These are phyloP conservation scores for Eremochloa ophiuroides DNA, from an alignment of 176 grass and related monocot species.

Conservation along the genomic window DNA sequence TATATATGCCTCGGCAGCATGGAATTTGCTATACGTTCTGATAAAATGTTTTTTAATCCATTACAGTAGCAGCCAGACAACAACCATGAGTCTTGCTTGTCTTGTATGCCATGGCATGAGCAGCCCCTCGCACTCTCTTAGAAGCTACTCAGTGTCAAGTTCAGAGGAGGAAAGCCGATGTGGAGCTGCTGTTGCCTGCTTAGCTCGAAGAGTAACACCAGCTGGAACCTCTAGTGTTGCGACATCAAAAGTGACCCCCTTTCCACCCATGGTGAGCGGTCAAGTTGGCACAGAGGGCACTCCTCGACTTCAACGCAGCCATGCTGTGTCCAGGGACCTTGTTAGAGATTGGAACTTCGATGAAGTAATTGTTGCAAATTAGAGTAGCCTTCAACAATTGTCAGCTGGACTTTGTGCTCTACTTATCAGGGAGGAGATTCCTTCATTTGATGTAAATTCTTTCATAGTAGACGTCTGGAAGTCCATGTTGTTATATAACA, in stretches of 20 bases:
- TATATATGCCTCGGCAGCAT: neutral
- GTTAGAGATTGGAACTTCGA: constrained; percentile 98
- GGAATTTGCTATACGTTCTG: neutral
- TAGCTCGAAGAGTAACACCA: constrained; percentile 44
- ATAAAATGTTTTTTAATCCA: neutral
- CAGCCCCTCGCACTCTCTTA: constrained; percentile 75
- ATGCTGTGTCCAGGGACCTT: constrained; percentile 76
- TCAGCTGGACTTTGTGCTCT: constrained; percentile 4
- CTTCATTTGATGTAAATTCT: constrained; percentile 40
- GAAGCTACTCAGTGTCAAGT: constrained; percentile 86
- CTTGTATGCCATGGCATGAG: constrained; percentile 83
- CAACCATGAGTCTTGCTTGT: constrained; percentile 76
- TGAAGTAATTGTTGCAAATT: constrained; percentile 48
- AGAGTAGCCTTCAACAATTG: constrained; percentile 27
- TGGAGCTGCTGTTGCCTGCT: constrained; percentile 53
- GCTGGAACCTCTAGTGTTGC: constrained; percentile 34
- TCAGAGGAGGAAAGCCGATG: constrained; percentile 79
- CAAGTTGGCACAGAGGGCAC: constrained; percentile 41
- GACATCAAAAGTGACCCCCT: constrained; percentile 76
- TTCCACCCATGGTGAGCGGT: constrained; percentile 48
- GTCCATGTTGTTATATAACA: constrained; percentile 10
- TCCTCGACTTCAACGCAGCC: constrained; percentile 77
- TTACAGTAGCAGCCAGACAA: constrained; percentile 16
- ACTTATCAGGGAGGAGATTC: constrained; percentile 27
- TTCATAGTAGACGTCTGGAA: constrained; percentile 15